phyloP scores from a whole-genome alignment of 371 early-diverging fungal species.

The Apophysomyces elegans region DNA sequence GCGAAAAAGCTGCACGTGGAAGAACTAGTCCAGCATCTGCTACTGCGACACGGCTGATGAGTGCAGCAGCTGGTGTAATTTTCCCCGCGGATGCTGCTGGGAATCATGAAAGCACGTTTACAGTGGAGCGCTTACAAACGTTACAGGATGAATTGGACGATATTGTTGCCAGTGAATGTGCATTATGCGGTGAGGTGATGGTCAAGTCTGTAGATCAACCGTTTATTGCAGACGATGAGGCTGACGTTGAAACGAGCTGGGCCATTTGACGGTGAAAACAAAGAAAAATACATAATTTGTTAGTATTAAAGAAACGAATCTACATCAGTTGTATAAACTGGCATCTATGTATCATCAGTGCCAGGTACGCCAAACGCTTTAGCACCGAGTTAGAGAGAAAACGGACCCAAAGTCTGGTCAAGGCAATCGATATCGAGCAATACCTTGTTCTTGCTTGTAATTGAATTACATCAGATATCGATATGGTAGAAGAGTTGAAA shows the following conservation, averaged over 20 bases:
- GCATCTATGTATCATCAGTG: no score
- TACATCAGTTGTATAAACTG: no score
- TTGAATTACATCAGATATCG: no score
- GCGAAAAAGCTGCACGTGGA: slow-evolving; percentile 31
- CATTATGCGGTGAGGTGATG: slow-evolving; percentile 88
- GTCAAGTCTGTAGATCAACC: slow-evolving; percentile 80
- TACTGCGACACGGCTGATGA: slow-evolving; percentile 36
- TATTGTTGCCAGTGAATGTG: slow-evolving; percentile 84
- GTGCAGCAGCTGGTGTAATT: slow-evolving; percentile 46
- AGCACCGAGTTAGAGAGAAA: no score
- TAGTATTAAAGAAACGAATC: no score
- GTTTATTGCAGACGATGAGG: slow-evolving; percentile 64
- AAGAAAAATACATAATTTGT: background rate
- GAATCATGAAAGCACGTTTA: slow-evolving; percentile 17
- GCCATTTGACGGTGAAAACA: slow-evolving; percentile 40
- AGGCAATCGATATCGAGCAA: no score
- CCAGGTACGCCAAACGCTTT: no score
- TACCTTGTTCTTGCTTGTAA: no score
- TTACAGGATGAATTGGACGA: slow-evolving; percentile 80
- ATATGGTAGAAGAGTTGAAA: no score
- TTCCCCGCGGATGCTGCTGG: slow-evolving; percentile 31
- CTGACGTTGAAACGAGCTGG: slow-evolving; percentile 59
- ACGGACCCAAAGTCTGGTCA: no score
- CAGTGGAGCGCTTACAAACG: slow-evolving; percentile 45
- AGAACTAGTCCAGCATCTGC: slow-evolving; percentile 1